Conservation (phyloP, 495 filamentous ascomycete genomes). For the Monascus purpureus region DNA sequence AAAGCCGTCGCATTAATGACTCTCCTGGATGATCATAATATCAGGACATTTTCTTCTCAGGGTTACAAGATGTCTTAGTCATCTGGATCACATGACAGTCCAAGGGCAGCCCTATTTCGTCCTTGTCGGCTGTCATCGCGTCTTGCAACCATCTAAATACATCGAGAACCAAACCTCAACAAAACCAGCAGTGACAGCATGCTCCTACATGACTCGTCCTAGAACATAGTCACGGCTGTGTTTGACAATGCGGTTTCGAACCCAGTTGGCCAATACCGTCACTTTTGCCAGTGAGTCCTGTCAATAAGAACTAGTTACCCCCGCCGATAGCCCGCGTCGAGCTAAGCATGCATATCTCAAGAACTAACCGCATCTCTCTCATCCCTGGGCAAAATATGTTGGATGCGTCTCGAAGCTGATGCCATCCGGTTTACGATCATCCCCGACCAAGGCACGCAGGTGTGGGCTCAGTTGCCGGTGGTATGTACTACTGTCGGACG, state of each 20-base stretch:
- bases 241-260: slow-evolving; percentile 76
- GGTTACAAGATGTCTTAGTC: too few species aligned
- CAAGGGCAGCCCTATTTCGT: too few species aligned
- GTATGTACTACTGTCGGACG: slow-evolving; percentile 36
- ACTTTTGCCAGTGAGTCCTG: slow-evolving; percentile 78
- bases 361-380: slow-evolving; percentile 75
- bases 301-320: too few species aligned
- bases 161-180: too few species aligned
- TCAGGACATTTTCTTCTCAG: too few species aligned
- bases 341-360: slow-evolving; percentile 14
- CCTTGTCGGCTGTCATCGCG: too few species aligned
- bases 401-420: slow-evolving; percentile 79
- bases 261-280: slow-evolving; percentile 61
- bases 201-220: not conserved
- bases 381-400: slow-evolving; percentile 81
- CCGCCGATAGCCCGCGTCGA: not conserved
- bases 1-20: too few species aligned
- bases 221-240: too few species aligned
- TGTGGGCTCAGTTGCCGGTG: slow-evolving; percentile 57
- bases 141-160: too few species aligned
- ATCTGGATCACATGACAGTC: too few species aligned
- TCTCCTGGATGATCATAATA: too few species aligned
- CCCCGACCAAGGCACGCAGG: slow-evolving; percentile 83
- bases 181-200: too few species aligned
- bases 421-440: slow-evolving; percentile 88